Base-by-base conservation (phyloP, 2,329 filamentous ascomycete genomes). In the Colletotrichum liaoningense region DNA sequence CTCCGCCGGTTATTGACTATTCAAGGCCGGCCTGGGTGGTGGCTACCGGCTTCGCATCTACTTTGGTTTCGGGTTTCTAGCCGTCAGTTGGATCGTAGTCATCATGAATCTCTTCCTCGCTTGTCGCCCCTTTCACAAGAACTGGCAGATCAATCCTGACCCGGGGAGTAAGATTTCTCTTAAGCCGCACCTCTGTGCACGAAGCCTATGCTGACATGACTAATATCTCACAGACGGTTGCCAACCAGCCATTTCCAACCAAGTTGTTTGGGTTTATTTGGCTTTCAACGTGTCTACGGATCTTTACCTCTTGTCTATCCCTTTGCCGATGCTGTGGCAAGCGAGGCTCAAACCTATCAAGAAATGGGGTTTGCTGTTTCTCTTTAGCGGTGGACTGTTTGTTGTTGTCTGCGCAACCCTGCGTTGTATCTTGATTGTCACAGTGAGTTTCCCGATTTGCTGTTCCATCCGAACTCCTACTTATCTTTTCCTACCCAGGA, bases 101-200 rank as follows among this genome's bases (percentile, higher is more conserved):
- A 49, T 49, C 19, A 49, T 49, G 42, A 49, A 49, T 49, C 42
- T 49, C 19, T 22, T 49, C 6, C 42, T 49, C 19, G 42, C 42
- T n/a, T 49, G 42, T 9, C 42, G 42, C 8, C 42, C 42, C 7
- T 49, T 49, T 49, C 42, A 49, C 19, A 49, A 49, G 19, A 49
- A 49, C 42, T 49, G 42, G 42, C 42, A 49, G 42, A 49, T 49
- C 19, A 49, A 49, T n/a, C 42, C 42, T 49, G 19, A 49, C 16
- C 42, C 42, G n/a, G 42, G 42, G 19, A 49, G 42, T 49, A 49
- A 49, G 19, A 49, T 19, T 9, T 9, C 3, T 9, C 42, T 19
- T 7, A 9, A 11, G 7, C 8, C 19, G 8, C 19, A 19, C 1
- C 0, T n/a, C 4, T 4, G 6, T n/a, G 7, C 42, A 9, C 1